These are phyloP conservation scores for Pyrenochaeta sp. DNA, from an alignment of 2,329 filamentous ascomycete genomes.

Conservation along the genomic window DNA sequence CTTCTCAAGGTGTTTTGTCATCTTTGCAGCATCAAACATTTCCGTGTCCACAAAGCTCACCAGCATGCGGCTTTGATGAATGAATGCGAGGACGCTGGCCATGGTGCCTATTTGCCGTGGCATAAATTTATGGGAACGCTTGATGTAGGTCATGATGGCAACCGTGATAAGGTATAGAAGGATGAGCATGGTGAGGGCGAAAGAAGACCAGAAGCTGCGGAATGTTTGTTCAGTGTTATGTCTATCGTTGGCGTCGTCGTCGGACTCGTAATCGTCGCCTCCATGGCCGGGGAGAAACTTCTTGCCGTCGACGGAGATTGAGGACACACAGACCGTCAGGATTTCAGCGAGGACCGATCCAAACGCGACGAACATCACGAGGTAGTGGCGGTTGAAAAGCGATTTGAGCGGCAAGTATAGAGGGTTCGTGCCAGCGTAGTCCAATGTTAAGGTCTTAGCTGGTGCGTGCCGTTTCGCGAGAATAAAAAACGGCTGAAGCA, in stretches of 20 bases:
- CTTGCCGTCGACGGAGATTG: conserved; percentile 70
- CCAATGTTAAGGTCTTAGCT: conserved; percentile 71
- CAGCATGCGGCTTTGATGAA: conserved; percentile 83
- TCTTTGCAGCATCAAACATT: conserved; percentile 67
- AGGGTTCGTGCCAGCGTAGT: conserved; percentile 77
- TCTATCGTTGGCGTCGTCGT: conserved; percentile 23
- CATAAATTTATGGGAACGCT: conserved; percentile 74
- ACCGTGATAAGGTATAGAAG: conserved; percentile 71
- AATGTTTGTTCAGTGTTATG: conserved; percentile 55
- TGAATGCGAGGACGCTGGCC: conserved; percentile 76
- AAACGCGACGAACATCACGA: conserved; percentile 74
- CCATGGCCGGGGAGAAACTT: conserved; percentile 60
- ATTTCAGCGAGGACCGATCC: conserved; percentile 78
- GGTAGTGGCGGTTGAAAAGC: conserved; percentile 68
- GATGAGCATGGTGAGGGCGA: conserved; percentile 69
- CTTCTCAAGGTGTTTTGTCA: conserved; percentile 67
- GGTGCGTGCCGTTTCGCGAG: conserved; percentile 72
- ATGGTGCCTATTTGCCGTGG: conserved; percentile 83
- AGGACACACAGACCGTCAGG: conserved; percentile 73
- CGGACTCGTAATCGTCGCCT: conserved; percentile 21
- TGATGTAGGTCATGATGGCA: conserved; percentile 66
- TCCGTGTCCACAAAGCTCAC: conserved; percentile 77
- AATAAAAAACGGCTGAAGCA: conserved; percentile 79
- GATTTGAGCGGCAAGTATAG: conserved; percentile 70
- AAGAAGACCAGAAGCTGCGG: conserved; percentile 72